Base-by-base conservation (phyloP, 1,284 basidiomycete species). In the Sparassis latifolia region DNA sequence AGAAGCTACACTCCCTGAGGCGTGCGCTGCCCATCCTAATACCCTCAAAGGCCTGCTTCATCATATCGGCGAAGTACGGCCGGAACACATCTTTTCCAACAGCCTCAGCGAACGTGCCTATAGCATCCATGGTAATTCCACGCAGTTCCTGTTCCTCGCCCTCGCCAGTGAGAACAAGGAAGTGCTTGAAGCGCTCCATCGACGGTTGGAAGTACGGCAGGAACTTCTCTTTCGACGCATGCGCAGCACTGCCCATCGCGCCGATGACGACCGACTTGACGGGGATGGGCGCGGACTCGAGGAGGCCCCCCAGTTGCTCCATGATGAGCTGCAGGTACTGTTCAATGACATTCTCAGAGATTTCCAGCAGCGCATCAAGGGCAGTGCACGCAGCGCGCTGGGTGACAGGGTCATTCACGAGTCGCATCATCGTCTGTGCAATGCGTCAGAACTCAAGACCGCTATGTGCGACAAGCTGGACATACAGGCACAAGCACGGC, bases 241-340 rank as follows among this genome's bases (percentile, higher is more conserved):
- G 96, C 2, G 97, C 96, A 30, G 97, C 96, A 60, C 91, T 95
- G 42, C 97, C 97, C 62, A 99, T 98, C 31, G 97, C 97, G 30
- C 97, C 97, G 45, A 93, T 96, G 62, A 99, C 92, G 57, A 98
- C 95, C 42, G 92, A 81, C 75, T 99, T 97, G 69, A 99, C 87
- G 37, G 85, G 68, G 54, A 91, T 70, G 30, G 93, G 87, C 2
- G 93, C 94, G 29, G 80, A 86, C 62, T 94, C 90, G 52, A 99
- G 85, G 29, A 99, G 80, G 52, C 85, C 85, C 35, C 86, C 83
- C 48, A 99, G 88, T 50, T 91, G 87, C 64, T 96, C 92, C 97
- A 99, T 99, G 66, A 99, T 92, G 54, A 92, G 80, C 44, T 83
- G 82, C 48, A 99, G 82, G 74, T 99, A 99, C 65, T 91, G 87